phyloP scores from a whole-genome alignment of 306 rosid genomes.

The Rosa chinensis region DNA sequence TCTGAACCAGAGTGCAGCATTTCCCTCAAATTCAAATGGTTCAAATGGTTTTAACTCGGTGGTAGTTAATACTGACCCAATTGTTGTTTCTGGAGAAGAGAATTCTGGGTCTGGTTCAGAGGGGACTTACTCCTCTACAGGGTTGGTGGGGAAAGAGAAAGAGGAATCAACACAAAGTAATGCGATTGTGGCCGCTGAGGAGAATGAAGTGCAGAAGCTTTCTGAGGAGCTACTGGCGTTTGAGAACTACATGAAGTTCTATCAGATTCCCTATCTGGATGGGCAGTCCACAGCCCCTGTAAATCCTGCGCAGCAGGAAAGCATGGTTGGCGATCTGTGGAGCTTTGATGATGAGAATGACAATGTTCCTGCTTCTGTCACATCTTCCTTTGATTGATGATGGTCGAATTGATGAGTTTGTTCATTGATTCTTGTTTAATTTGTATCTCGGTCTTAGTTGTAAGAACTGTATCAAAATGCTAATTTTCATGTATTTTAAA shows the following conservation, averaged over 20 bases:
- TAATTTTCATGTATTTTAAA: neutral
- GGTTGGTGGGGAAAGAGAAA: constrained; percentile 25
- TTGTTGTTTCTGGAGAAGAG: constrained; percentile 36
- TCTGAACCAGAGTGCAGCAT: constrained; percentile 45
- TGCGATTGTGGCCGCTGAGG: constrained; percentile 20
- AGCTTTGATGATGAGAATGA: constrained; percentile 52
- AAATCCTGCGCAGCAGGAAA: constrained; percentile 46
- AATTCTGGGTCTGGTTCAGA: constrained; percentile 41
- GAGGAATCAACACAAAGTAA: constrained; percentile 24
- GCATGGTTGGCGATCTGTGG: constrained; percentile 70
- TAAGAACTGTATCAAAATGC: neutral
- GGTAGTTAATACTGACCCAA: constrained; percentile 17
- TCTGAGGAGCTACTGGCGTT: constrained; percentile 86
- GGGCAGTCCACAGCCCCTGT: constrained; percentile 55
- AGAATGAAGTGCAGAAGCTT: constrained; percentile 57
- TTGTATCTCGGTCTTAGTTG: neutral
- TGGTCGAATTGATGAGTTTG: constrained; percentile 8
- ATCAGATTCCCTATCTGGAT: constrained; percentile 79
- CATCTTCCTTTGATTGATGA: neutral
- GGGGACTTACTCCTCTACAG: constrained; percentile 31
- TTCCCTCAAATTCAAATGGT: constrained; percentile 22
- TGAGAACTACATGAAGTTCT: constrained; percentile 79
- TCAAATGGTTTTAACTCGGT: constrained; percentile 17
- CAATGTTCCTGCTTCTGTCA: constrained; percentile 6
- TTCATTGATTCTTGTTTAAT: neutral